phyloP scores from a whole-genome alignment of 2,329 filamentous ascomycete species.

The Pseudogymnoascus sp. region DNA sequence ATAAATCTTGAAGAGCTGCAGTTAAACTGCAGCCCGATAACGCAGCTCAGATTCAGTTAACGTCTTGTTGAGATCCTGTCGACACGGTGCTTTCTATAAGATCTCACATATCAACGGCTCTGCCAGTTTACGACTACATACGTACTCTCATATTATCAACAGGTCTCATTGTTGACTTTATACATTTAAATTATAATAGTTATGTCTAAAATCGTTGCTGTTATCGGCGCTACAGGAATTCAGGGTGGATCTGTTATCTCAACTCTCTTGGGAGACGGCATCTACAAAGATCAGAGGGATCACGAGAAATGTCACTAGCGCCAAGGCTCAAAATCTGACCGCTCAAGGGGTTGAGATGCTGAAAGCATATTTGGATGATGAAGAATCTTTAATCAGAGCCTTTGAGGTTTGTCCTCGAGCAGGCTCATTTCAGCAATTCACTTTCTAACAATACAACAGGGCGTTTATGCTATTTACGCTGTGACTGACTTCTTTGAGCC shows the following conservation, averaged over 20 bases:
- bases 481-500: conserved; percentile 51
- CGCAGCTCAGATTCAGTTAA: too few relatives aligned
- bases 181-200: background rate
- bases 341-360: conserved; percentile 37
- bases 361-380: conserved; percentile 36
- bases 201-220: conserved; percentile 28
- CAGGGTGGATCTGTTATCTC: conserved; percentile 42
- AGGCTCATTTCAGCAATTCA: background rate
- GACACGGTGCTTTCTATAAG: too few relatives aligned
- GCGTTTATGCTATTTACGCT: conserved; percentile 45
- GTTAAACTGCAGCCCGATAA: too few relatives aligned
- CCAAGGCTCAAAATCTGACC: conserved; percentile 33
- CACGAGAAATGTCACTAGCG: conserved; percentile 37
- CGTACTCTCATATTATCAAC: too few relatives aligned
- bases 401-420: conserved; percentile 27
- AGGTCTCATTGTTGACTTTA: too few relatives aligned
- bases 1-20: too few relatives aligned
- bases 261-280: conserved; percentile 32
- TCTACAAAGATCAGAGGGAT: conserved; percentile 38
- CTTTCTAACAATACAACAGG: conserved; percentile 16
- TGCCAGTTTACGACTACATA: too few relatives aligned
- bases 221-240: conserved; percentile 42
- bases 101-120: too few relatives aligned
- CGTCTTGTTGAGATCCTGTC: too few relatives aligned
- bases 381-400: conserved; percentile 32